Conservation (phyloP, 441 rosid species). For the Adansonia grandidieri region DNA sequence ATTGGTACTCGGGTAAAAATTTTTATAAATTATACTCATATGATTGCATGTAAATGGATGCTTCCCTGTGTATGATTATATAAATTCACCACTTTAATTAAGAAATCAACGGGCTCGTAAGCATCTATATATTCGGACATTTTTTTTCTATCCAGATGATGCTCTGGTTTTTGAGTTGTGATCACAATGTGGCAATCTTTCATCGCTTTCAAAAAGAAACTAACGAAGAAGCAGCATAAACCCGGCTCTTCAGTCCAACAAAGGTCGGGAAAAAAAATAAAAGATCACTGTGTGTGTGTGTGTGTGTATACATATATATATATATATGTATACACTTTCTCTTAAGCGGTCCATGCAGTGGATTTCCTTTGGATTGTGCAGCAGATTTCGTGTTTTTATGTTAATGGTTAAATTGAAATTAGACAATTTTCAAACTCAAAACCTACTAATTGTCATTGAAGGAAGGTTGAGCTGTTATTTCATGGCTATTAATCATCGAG, state of each 20-base stretch:
- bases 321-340: no score
- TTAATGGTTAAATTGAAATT: neutral
- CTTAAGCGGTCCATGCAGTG: neutral
- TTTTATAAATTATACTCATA: no score
- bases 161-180: slow-evolving; percentile 15
- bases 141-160: neutral
- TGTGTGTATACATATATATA: no score
- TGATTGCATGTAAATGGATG: neutral
- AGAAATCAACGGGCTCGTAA: neutral
- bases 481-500: no score
- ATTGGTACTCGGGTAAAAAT: no score
- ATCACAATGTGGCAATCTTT: slow-evolving; percentile 4
- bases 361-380: neutral
- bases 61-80: neutral
- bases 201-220: neutral
- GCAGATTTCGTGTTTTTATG: neutral
- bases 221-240: neutral
- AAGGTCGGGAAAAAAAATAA: slow-evolving; percentile 3
- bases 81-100: neutral
- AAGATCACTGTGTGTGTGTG: neutral
- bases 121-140: neutral
- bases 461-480: neutral
- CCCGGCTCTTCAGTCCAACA: slow-evolving; percentile 4
- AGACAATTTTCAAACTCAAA: neutral
- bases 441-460: no score